Evolutionary conservation across 2,329 filamentous ascomycete genomes (phyloP).

Genomic region (Blastomyces emzantsi): DNA sequence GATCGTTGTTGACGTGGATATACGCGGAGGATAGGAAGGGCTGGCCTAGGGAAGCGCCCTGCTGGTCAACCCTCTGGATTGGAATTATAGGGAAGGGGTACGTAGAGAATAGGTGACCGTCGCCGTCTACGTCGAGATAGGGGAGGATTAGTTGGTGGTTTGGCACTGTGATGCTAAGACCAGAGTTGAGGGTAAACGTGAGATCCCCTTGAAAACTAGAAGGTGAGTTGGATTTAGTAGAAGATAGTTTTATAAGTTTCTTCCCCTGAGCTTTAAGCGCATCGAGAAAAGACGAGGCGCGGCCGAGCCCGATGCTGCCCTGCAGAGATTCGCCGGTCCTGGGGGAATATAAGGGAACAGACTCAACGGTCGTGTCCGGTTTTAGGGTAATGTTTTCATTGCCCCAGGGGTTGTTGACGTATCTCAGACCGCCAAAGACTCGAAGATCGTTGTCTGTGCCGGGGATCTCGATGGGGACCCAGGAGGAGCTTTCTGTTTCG

Average conservation of each 20-base stretch:
- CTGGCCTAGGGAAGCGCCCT: constrained; percentile 22
- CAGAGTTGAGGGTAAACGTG: constrained; percentile 15
- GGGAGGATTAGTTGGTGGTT: constrained; percentile 28
- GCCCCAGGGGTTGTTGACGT: constrained; percentile 3
- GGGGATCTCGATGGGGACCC: not conserved
- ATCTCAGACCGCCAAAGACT: not conserved
- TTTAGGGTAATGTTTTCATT: constrained; percentile 10
- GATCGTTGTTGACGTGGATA: constrained; percentile 25
- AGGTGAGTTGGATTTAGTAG: not conserved
- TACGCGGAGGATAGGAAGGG: constrained; percentile 27
- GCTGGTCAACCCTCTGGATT: constrained; percentile 8
- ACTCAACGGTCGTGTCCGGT: constrained; percentile 1
- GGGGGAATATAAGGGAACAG: constrained; percentile 9
- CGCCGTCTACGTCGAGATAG: constrained; percentile 18
- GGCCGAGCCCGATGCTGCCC: constrained; percentile 1
- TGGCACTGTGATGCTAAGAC: constrained; percentile 20
- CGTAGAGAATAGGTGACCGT: too few relatives aligned
- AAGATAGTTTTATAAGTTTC: not conserved
- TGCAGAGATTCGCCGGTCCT: not conserved
- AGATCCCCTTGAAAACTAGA: constrained; percentile 13
- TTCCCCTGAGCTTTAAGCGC: not conserved
- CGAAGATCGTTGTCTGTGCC: constrained; percentile 6
- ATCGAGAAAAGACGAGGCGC: constrained; percentile 4
- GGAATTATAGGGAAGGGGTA: too few relatives aligned
- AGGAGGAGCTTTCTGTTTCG: constrained; percentile 2